Percentiles rank a stretch among this genome's conserved stretches.
Conservation (phyloP, 306 rosid species). For the Trichosanthes truncata region DNA sequence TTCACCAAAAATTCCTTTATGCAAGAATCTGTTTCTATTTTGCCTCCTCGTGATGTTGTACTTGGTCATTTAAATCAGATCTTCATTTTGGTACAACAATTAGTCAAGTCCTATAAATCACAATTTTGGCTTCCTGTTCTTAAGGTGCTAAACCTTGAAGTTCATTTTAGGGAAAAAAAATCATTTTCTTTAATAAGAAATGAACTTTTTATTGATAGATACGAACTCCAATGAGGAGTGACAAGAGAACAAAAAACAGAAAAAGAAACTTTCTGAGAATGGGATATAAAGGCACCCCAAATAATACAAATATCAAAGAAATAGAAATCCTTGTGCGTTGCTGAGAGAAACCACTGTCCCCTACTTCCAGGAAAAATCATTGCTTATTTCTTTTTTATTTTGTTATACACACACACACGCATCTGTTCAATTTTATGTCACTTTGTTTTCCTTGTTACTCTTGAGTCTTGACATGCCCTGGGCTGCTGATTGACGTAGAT, state of each 20-base stretch:
- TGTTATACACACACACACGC: neutral
- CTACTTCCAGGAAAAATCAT: neutral
- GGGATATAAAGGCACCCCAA: neutral
- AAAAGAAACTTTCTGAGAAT: neutral
- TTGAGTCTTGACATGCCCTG: neutral
- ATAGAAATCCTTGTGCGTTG: neutral
- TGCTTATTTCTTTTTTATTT: neutral
- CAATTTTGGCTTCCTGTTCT: neutral
- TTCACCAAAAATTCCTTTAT: neutral
- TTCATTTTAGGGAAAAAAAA: neutral
- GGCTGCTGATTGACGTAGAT: neutral
- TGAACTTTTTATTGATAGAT: neutral
- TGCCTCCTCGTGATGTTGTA: neutral
- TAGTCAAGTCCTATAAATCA: neutral
- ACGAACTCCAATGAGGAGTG: neutral
- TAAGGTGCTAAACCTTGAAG: neutral
- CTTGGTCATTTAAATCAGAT: neutral
- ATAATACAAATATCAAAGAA: neutral
- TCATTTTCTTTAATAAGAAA: neutral
- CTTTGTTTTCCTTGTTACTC: neutral
- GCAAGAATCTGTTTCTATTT: neutral
- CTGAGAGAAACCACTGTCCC: neutral
- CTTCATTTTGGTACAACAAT: neutral
- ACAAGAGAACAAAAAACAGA: neutral
- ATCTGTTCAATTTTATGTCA: neutral